A percentile compares a stretch with the other conserved stretches of the same genome.
phyloP scores from a whole-genome alignment of 768 basidiomycete genomes.

The Cystobasidium onofrii region DNA sequence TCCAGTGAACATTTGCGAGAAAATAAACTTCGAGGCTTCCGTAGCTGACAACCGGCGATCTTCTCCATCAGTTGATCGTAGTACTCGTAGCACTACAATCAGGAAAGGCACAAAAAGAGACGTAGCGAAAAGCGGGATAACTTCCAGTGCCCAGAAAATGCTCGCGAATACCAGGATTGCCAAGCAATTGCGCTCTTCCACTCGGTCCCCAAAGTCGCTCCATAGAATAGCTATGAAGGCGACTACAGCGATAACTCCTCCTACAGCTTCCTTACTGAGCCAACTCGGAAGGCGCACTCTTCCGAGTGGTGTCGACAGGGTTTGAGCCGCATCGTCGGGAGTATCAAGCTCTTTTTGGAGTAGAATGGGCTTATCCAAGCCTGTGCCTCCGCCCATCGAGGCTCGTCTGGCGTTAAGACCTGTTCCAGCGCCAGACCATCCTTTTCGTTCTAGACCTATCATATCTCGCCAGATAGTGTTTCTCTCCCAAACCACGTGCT shows the following conservation, averaged over 20 bases:
- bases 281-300: conserved; percentile 50
- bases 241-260: conserved; percentile 51
- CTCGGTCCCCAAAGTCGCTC: conserved; percentile 54
- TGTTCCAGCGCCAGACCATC: conserved; percentile 40
- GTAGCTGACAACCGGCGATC: conserved; percentile 53
- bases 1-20: conserved; percentile 90
- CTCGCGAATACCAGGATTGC: conserved; percentile 84
- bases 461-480: conserved; percentile 97
- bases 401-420: neutral
- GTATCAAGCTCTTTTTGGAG: conserved; percentile 46
- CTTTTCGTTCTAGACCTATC: conserved; percentile 54
- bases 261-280: conserved; percentile 50
- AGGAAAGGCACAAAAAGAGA: conserved; percentile 80
- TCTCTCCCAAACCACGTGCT: conserved; percentile 79
- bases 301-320: conserved; percentile 60
- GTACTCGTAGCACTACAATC: conserved; percentile 72
- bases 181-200: conserved; percentile 77
- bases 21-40: conserved; percentile 83
- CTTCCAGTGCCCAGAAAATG: conserved; percentile 93
- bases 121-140: conserved; percentile 94
- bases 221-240: conserved; percentile 61
- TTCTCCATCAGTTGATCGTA: conserved; percentile 55
- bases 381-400: neutral
- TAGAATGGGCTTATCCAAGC: conserved; percentile 37
- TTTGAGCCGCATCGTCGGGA: conserved; percentile 46